Percentiles rank a stretch among this genome's conserved stretches.
phyloP scores from a whole-genome alignment of 441 rosid genomes.

The Kokia cookei region DNA sequence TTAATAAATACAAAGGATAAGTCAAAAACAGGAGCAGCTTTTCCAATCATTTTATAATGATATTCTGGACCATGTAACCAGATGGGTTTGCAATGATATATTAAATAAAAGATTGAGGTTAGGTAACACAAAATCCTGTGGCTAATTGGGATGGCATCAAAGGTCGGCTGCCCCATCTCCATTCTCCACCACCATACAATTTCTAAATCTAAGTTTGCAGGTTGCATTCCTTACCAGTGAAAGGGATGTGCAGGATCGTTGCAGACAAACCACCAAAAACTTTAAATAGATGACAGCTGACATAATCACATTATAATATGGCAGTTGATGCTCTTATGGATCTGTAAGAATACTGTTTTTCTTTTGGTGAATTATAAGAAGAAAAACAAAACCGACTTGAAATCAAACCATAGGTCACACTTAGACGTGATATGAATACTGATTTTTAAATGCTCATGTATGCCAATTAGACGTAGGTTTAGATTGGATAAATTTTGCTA shows the following conservation, averaged over 20 bases:
- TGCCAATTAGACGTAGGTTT: too few species aligned
- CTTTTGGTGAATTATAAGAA: too few species aligned
- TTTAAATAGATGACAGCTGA: conserved; percentile 6
- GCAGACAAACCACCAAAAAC: conserved; percentile 13
- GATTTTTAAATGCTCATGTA: too few species aligned
- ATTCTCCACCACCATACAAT: neutral
- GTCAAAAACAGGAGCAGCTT: conserved; percentile 1
- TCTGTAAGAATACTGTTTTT: neutral
- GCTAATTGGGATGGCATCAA: too few species aligned
- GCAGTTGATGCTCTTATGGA: too few species aligned
- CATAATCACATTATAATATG: neutral
- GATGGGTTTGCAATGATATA: too few species aligned
- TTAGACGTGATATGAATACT: too few species aligned
- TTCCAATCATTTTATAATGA: conserved; percentile 13
- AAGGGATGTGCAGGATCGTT: conserved; percentile 16
- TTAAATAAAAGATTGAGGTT: conserved; percentile 12
- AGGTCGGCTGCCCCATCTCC: neutral
- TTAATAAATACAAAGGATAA: too few species aligned
- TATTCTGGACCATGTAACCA: neutral
- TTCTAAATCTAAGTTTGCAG: conserved; percentile 18
- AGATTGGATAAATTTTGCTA: too few species aligned
- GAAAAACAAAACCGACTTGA: too few species aligned
- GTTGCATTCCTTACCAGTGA: conserved; percentile 16
- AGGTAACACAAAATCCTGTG: conserved; percentile 36
- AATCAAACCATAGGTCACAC: too few species aligned